Evolutionary conservation across 148 eudicot genomes (phyloP).

Genomic region (Amaranthus palmeri): DNA sequence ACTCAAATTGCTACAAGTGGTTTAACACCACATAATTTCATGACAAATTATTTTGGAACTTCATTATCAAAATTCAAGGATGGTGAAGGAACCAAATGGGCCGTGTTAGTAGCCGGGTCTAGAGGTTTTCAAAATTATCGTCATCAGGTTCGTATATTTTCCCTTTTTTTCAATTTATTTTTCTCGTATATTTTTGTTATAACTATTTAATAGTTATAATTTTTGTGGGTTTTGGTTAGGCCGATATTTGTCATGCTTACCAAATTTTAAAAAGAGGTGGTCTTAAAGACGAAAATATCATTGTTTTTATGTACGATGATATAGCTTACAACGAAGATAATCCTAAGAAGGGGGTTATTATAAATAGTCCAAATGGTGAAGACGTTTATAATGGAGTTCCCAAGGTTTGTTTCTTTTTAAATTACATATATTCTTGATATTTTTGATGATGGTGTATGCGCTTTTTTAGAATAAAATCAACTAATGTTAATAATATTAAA

Average conservation of each 20-base stretch:
- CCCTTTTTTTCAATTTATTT: not conserved
- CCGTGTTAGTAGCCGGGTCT: conserved; percentile 30
- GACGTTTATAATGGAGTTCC: conserved; percentile 80
- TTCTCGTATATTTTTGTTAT: not conserved
- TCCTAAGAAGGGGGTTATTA: conserved; percentile 62
- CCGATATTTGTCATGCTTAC: conserved; percentile 55
- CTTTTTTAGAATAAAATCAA: too few relatives aligned
- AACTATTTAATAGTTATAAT: too few relatives aligned
- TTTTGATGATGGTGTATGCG: too few relatives aligned
- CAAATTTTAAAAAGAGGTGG: too few relatives aligned
- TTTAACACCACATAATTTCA: too few relatives aligned
- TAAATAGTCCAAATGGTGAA: conserved; percentile 57
- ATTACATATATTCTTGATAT: too few relatives aligned
- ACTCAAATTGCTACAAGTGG: too few relatives aligned
- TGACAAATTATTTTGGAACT: too few relatives aligned
- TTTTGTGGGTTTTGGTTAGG: conserved; percentile 24
- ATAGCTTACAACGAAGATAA: conserved; percentile 46
- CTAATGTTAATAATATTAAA: too few relatives aligned
- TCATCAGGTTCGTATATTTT: conserved; percentile 19
- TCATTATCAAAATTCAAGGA: too few relatives aligned
- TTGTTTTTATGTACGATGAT: too few relatives aligned
- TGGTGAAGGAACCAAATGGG: conserved; percentile 27
- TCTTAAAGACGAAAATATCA: too few relatives aligned
- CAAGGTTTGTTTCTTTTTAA: conserved; percentile 39
- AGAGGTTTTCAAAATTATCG: conserved; percentile 27